Evolutionary conservation across 2,329 filamentous ascomycete species (phyloP), one percentile per base, ranked within the genome.

Genomic region (Saccharata proteae): DNA sequence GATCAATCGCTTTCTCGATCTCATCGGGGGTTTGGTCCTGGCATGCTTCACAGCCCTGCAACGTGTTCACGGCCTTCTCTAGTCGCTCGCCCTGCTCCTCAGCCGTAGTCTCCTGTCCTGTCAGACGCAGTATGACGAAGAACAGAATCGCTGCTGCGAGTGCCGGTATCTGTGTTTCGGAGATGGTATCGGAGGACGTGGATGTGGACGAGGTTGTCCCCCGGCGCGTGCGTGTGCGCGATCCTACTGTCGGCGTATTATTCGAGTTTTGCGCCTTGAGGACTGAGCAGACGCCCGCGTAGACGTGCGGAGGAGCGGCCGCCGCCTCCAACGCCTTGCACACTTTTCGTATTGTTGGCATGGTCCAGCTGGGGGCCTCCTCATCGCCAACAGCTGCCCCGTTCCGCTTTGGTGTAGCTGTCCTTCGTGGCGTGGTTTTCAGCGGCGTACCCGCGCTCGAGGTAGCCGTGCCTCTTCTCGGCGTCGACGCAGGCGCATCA

Each of bases 291-390:
- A 85, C 66, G 1, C 81, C 84, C 0, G 81, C 77, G 29, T 82
- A 71, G 1, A 92, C 69, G 32, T 84, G 80, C 0, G 80, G 79
- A 1, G 72, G 73, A 3, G 85, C 67, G 4, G 62, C 64, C 5
- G 69, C 65, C 1, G 74, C 71, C 1, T 65, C 63, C 7, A 83
- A 64, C 15, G 69, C 65, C 22, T 65, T 66, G 49, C 79, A 78
- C 8, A 92, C 54, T 36, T 67, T 68, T 15, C 79, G 69, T 6
- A 83, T 72, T 1, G 71, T 67, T 1, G 77, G 71, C 47, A 75
- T 73, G n/a, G 78, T 63, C 80, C 81, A 92, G 17, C 47, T 46
- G 4, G 52, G 52, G 4, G 34, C 21, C n/a, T 30, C 32, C 13
- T 21, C 19, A 19, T 37, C 30, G 14, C 28, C 18, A 16, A 19